Evolutionary conservation across 345 rosid genomes (phyloP), one percentile per base, ranked within the genome.

Genomic region (Brassica incana): DNA sequence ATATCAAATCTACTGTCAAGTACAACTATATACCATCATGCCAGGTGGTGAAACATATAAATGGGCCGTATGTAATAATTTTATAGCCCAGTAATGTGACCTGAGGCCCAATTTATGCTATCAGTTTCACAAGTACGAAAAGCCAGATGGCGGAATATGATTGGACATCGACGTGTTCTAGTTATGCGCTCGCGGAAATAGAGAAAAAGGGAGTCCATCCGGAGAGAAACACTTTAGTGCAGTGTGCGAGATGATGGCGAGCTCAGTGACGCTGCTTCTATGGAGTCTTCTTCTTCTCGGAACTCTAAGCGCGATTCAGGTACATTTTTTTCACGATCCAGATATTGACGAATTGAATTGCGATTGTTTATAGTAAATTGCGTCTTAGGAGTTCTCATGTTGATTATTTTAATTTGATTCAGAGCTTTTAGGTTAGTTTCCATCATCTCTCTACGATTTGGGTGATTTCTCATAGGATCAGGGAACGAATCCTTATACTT

Each of bases 221-320:
- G 23, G 69, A 68, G 52, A 64, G 18, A 63, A 63, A 59, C 23
- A 62, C 35, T 23, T 20, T 23, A 27, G 29, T 50, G 56, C 60
- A 58, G 70, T 45, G 74, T 66, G 69, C 67, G 69, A 80, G 54
- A 91, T 88, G 54, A 91, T 88, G 97, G 88, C 86, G 79, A 87
- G 84, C 77, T 84, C 85, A 78, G 77, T 83, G 48, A 76, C 80
- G 61, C 59, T 81, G 11, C 75, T 88, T 77, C 78, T 90, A 9
- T 88, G 88, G 81, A 69, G 85, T 74, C 70, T 91, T 23, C 71
- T 87, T 66, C 82, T 94, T 50, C 69, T 88, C 8, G 92, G 88
- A 69, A 80, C 91, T 77, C 67, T 88, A 48, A 59, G 78, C 45
- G 69, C 78, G 30, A 83, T 82, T 74, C 90, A 90, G 94, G 97